phyloP scores from a whole-genome alignment of 2,329 filamentous ascomycete species.

The Lasiodiplodia sp. region DNA sequence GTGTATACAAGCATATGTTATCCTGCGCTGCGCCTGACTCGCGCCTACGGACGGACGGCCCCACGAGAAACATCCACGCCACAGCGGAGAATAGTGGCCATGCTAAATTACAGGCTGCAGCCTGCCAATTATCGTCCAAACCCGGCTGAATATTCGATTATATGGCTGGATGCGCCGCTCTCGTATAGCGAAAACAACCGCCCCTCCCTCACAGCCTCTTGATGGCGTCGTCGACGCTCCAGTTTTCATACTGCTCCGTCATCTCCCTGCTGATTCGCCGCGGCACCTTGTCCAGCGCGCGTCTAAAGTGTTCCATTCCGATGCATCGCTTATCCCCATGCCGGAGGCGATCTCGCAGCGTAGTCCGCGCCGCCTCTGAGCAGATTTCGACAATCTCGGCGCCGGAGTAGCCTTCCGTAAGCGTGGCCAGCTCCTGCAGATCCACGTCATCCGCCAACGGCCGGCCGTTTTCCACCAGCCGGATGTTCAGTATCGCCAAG shows the following conservation, averaged over 20 bases:
- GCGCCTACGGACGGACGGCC: background rate
- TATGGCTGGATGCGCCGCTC: background rate
- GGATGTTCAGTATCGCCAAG: slow-evolving; percentile 75
- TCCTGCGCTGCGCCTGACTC: slow-evolving; percentile 20
- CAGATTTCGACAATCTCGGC: slow-evolving; percentile 76
- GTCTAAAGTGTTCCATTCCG: slow-evolving; percentile 59
- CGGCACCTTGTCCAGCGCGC: slow-evolving; percentile 50
- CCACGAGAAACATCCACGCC: slow-evolving; percentile 1
- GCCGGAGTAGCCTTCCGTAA: slow-evolving; percentile 81
- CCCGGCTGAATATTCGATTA: background rate
- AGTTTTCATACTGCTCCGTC: slow-evolving; percentile 52
- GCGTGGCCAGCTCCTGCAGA: slow-evolving; percentile 65
- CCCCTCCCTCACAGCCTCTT: slow-evolving; percentile 18
- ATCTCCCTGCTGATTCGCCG: slow-evolving; percentile 50
- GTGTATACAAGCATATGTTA: slow-evolving; percentile 11
- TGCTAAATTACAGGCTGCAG: slow-evolving; percentile 20
- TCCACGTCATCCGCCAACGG: slow-evolving; percentile 70
- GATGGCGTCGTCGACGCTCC: slow-evolving; percentile 37
- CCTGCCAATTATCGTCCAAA: background rate
- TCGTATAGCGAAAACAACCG: slow-evolving; percentile 11
- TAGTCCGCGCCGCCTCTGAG: slow-evolving; percentile 47
- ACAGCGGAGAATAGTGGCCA: background rate
- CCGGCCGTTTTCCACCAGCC: slow-evolving; percentile 53
- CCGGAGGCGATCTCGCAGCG: slow-evolving; percentile 42
- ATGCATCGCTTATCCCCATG: slow-evolving; percentile 35